phyloP scores from a whole-genome alignment of 1,139 yeast genomes.

The Williopsis jadinii region DNA sequence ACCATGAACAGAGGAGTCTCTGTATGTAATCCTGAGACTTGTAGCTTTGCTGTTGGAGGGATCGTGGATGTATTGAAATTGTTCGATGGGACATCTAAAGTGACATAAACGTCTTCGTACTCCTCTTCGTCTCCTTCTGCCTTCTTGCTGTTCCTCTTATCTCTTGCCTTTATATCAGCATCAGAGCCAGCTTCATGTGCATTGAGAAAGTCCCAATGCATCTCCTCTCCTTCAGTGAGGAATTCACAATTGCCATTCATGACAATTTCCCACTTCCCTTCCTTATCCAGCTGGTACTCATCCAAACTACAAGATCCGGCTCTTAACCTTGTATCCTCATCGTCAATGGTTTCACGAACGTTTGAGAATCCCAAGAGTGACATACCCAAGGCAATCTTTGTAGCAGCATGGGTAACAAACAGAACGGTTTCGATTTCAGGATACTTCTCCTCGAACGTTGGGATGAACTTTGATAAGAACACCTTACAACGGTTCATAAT shows the following conservation, averaged over 20 bases:
- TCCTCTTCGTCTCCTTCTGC: conserved; percentile 13
- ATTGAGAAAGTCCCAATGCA: conserved; percentile 74
- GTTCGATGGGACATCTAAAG: conserved; percentile 34
- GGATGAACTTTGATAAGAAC: conserved; percentile 47
- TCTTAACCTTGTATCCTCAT: conserved; percentile 40
- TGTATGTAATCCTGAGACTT: conserved; percentile 45
- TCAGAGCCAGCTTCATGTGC: conserved; percentile 73
- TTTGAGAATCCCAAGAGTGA: conserved; percentile 44
- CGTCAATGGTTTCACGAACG: conserved; percentile 42
- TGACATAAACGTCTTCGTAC: conserved; percentile 34
- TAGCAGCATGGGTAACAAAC: conserved; percentile 77
- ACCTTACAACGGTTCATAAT: conserved; percentile 46
- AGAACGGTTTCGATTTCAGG: conserved; percentile 53
- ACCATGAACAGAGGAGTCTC: conserved; percentile 46
- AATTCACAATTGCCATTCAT: conserved; percentile 67
- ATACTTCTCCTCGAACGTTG: conserved; percentile 40
- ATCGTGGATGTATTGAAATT: conserved; percentile 23
- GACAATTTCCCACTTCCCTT: conserved; percentile 45
- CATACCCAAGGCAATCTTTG: conserved; percentile 73
- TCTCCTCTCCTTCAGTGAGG: conserved; percentile 72
- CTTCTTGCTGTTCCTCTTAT: conserved; percentile 1
- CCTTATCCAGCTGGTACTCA: conserved; percentile 35
- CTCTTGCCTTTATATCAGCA: conserved; percentile 56
- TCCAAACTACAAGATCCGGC: conserved; percentile 57
- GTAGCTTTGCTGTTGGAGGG: conserved; percentile 33